Evolutionary conservation across 164 flowering plant species (phyloP).

Genomic region (Vitis labrusca): DNA sequence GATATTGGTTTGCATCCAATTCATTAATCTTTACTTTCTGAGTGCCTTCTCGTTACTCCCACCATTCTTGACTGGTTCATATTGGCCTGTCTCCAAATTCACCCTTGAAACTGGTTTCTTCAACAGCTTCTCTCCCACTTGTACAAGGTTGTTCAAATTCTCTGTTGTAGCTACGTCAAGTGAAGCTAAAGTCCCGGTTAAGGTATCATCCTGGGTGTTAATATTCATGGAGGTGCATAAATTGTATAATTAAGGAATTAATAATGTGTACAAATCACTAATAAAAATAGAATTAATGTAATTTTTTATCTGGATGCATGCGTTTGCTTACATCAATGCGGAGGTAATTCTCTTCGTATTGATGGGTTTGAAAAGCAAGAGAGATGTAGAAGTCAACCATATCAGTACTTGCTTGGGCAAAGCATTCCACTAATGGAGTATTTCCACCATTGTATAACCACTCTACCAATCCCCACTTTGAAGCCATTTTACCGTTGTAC

Average conservation of each 20-base stretch:
- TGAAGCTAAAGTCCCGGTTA: constrained; percentile 30
- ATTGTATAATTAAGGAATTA: too few species aligned
- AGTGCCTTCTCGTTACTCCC: constrained; percentile 38
- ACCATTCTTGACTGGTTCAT: constrained; percentile 25
- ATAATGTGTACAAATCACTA: too few species aligned
- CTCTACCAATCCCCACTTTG: constrained; percentile 50
- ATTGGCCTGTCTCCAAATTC: constrained; percentile 29
- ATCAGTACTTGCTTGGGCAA: constrained; percentile 23
- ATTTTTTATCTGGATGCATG: too few species aligned
- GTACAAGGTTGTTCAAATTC: constrained; percentile 36
- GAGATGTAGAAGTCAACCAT: constrained; percentile 41
- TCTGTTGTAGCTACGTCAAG: constrained; percentile 32
- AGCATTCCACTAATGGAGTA: constrained; percentile 32
- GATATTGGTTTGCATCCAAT: too few species aligned
- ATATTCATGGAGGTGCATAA: too few species aligned
- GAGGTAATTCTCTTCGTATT: constrained; percentile 32
- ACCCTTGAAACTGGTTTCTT: constrained; percentile 35
- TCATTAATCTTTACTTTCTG: constrained; percentile 13
- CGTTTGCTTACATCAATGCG: constrained; percentile 33
- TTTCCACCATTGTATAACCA: constrained; percentile 38
- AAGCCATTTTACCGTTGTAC: constrained; percentile 37
- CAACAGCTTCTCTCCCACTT: constrained; percentile 37
- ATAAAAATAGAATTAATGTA: too few species aligned
- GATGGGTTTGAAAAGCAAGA: constrained; percentile 33
- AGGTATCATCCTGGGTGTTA: constrained; percentile 29